phyloP scores from a whole-genome alignment of 768 basidiomycete genomes.

The Leccinum variicolor region DNA sequence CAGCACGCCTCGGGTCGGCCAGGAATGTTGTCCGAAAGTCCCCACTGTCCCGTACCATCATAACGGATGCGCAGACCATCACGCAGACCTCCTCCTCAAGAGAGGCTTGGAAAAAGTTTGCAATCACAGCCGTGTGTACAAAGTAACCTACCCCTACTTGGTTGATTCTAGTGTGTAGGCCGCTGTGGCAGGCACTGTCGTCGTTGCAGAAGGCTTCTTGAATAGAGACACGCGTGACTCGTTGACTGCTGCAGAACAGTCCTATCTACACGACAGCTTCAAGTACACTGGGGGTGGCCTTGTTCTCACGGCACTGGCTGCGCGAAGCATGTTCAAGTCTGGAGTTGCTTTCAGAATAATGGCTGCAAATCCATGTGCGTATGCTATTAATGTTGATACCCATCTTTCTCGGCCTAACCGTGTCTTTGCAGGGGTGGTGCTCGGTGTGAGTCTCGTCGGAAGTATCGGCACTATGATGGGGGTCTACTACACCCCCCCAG shows the following conservation, averaged over 20 bases:
- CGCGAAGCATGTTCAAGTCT: slow-evolving; percentile 70
- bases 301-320: slow-evolving; percentile 70
- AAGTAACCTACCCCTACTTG: background rate
- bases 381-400: background rate
- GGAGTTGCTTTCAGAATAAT: slow-evolving; percentile 71
- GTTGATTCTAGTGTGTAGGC: slow-evolving; percentile 39
- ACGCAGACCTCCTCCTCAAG: slow-evolving; percentile 37
- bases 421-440: slow-evolving; percentile 60
- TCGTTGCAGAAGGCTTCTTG: slow-evolving; percentile 60
- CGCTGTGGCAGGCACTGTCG: slow-evolving; percentile 67
- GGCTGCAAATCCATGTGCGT: slow-evolving; percentile 78
- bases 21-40: slow-evolving; percentile 30
- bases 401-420: background rate
- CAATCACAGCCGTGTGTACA: slow-evolving; percentile 49
- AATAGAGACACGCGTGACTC: slow-evolving; percentile 78
- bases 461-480: slow-evolving; percentile 87
- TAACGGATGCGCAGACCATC: slow-evolving; percentile 43
- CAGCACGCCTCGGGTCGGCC: slow-evolving; percentile 10
- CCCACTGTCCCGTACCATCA: slow-evolving; percentile 40
- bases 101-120: slow-evolving; percentile 48
- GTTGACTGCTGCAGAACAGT: slow-evolving; percentile 58
- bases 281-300: slow-evolving; percentile 83
- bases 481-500: slow-evolving; percentile 72
- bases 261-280: slow-evolving; percentile 74
- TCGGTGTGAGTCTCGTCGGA: slow-evolving; percentile 76